A percentile compares a stretch with the other conserved stretches of the same genome.
Evolutionary conservation across 805 yeast genomes (phyloP).

Genomic region (Kuraishia capsulata): DNA sequence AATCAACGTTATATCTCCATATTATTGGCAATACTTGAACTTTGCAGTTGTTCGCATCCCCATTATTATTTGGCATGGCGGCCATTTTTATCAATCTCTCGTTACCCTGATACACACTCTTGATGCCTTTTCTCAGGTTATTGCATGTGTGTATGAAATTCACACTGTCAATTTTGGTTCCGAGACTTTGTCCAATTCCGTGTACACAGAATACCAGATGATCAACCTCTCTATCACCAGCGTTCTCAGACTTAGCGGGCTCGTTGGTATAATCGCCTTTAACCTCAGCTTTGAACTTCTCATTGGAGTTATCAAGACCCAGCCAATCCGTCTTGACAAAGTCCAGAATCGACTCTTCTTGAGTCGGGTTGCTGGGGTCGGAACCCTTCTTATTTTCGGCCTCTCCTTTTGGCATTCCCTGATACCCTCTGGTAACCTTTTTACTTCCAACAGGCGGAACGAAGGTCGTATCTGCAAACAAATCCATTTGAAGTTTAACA

Average conservation of each 20-base stretch:
- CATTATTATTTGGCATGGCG: conserved; percentile 19
- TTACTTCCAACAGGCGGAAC: conserved; percentile 35
- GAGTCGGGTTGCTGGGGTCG: background rate
- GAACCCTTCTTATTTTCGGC: background rate
- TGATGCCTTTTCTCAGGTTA: conserved; percentile 50
- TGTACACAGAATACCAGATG: conserved; percentile 80
- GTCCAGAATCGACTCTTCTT: background rate
- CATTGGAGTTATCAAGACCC: conserved; percentile 19
- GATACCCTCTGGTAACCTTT: conserved; percentile 42
- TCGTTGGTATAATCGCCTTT: conserved; percentile 44
- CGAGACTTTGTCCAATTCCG: conserved; percentile 89
- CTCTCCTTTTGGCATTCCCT: conserved; percentile 5
- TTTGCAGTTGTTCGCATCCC: conserved; percentile 33
- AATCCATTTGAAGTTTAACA: conserved; percentile 17
- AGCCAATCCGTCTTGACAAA: conserved; percentile 11
- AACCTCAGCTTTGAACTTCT: conserved; percentile 32
- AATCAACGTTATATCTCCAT: conserved; percentile 78
- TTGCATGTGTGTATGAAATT: conserved; percentile 84
- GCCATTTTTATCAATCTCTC: conserved; percentile 25
- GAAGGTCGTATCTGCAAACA: conserved; percentile 12
- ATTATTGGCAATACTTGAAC: conserved; percentile 84
- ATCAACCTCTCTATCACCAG: conserved; percentile 30
- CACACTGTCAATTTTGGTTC: conserved; percentile 67
- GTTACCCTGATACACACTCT: conserved; percentile 34
- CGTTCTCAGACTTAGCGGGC: conserved; percentile 28